These are phyloP conservation scores for Sporothrix pallida DNA, from an alignment of 2,329 filamentous ascomycete species.

Conservation along the genomic window DNA sequence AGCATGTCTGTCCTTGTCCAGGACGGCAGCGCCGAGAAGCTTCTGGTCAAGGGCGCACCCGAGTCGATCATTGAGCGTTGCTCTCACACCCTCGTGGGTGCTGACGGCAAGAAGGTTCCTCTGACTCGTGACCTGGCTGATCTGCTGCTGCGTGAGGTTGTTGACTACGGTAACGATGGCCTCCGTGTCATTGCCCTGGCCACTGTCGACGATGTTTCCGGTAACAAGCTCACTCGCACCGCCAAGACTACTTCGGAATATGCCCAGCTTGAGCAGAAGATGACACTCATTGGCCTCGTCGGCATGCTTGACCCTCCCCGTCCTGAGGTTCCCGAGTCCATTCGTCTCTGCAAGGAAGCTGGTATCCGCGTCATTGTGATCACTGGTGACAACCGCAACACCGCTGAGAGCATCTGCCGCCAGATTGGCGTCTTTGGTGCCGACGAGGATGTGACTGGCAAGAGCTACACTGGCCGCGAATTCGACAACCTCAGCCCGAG, in stretches of 20 bases:
- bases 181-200: conserved; percentile 95
- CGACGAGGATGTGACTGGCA: conserved; percentile 78
- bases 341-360: conserved; percentile 86
- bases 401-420: conserved; percentile 95
- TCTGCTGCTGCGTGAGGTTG: conserved; percentile 77
- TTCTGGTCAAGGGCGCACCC: conserved; percentile 95
- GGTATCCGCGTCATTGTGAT: conserved; percentile 98
- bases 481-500: conserved; percentile 82
- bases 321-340: conserved; percentile 84
- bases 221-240: conserved; percentile 70
- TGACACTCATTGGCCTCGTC: conserved; percentile 92
- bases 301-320: conserved; percentile 97
- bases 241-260: conserved; percentile 88
- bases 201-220: conserved; percentile 75
- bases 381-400: conserved; percentile 97
- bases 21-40: conserved; percentile 69
- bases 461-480: conserved; percentile 93
- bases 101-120: conserved; percentile 76
- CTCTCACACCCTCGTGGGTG: conserved; percentile 77
- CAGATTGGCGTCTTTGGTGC: conserved; percentile 89
- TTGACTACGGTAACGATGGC: conserved; percentile 88
- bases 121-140: conserved; percentile 72
- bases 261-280: conserved; percentile 83
- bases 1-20: conserved; percentile 97
- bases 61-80: conserved; percentile 94